Evolutionary conservation across 371 early-diverging fungal species (phyloP).

Genomic region (Syncephalastrum monosporum): DNA sequence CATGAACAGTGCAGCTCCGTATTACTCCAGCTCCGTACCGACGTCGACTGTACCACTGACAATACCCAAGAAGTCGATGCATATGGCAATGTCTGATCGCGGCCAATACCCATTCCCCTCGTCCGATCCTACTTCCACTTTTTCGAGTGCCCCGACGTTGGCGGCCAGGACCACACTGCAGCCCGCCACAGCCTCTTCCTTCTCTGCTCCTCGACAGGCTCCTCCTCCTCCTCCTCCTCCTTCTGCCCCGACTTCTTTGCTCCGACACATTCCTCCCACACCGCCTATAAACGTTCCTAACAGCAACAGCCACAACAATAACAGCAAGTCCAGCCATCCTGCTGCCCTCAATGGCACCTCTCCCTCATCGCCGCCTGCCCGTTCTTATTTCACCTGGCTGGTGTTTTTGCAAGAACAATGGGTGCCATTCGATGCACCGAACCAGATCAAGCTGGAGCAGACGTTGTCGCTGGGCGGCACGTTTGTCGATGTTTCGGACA

Average conservation of each 20-base stretch:
- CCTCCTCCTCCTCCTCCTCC: neutral
- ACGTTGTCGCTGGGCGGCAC: conserved; percentile 34
- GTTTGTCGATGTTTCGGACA: conserved; percentile 37
- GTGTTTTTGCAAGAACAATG: conserved; percentile 38
- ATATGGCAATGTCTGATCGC: too few relatives aligned
- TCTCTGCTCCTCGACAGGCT: conserved; percentile 1
- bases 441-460: conserved; percentile 33
- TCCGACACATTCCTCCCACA: too few relatives aligned
- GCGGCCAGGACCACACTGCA: too few relatives aligned
- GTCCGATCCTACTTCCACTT: too few relatives aligned
- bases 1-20: too few relatives aligned
- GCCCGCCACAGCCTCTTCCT: neutral
- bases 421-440: conserved; percentile 34
- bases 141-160: too few relatives aligned
- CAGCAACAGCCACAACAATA: conserved; percentile 6
- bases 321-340: too few relatives aligned
- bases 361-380: conserved; percentile 4
- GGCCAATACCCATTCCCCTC: too few relatives aligned
- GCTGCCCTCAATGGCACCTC: conserved; percentile 2
- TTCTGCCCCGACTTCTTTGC: too few relatives aligned
- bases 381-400: conserved; percentile 30
- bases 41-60: too few relatives aligned
- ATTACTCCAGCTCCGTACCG: too few relatives aligned
- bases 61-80: too few relatives aligned
- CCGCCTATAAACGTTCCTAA: conserved; percentile 1